These are phyloP conservation scores for Pseudevernia furfuracea DNA, from an alignment of 495 filamentous ascomycete genomes.

Conservation along the genomic window DNA sequence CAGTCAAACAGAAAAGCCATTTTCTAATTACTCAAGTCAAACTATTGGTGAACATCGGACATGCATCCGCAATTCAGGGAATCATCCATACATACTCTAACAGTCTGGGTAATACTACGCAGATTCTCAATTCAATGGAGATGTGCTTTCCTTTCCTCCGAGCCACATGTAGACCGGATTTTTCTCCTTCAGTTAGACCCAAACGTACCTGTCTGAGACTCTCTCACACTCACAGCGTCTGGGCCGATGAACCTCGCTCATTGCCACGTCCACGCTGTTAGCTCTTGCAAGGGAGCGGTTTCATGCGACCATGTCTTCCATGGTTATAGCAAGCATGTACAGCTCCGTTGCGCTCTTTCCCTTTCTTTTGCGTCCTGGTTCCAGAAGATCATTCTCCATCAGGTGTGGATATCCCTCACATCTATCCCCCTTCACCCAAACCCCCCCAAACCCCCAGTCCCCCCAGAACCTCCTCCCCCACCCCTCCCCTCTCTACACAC, in stretches of 20 bases:
- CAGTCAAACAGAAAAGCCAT: background rate
- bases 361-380: background rate
- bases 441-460: conserved; percentile 70
- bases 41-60: background rate
- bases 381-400: background rate
- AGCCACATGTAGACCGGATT: background rate
- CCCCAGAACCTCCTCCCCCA: conserved; percentile 75
- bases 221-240: background rate
- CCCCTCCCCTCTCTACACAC: conserved; percentile 60
- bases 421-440: conserved; percentile 29
- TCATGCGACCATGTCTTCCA: background rate
- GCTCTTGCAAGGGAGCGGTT: background rate
- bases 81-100: background rate
- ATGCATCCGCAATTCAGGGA: background rate
- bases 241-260: background rate
- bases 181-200: background rate
- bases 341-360: background rate
- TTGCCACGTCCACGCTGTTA: background rate
- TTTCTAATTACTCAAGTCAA: background rate
- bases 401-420: too few species aligned
- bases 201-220: background rate
- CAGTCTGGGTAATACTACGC: background rate
- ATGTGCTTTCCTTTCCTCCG: background rate
- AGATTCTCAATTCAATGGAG: background rate
- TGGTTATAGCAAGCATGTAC: background rate